Evolutionary conservation across 495 filamentous ascomycete species (phyloP).

Genomic region (Hypoxylon perforatum): DNA sequence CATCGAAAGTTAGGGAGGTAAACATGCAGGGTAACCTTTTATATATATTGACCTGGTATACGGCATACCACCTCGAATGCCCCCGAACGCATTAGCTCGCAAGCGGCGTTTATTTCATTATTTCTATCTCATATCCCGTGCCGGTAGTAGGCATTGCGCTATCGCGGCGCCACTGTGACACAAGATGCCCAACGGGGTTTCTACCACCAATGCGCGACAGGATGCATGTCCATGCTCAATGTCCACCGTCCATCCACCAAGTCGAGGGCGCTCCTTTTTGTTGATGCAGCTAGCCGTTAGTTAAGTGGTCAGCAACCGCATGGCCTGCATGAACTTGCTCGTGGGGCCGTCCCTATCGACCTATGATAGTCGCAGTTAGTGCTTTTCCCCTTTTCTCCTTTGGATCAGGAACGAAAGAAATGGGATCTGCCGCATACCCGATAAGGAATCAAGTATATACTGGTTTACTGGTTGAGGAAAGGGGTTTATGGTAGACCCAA

Average conservation of each 20-base stretch:
- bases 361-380: slow-evolving; percentile 24
- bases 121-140: slow-evolving; percentile 10
- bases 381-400: slow-evolving; percentile 25
- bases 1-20: too few species aligned
- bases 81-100: slow-evolving; percentile 2
- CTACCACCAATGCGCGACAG: neutral
- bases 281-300: slow-evolving; percentile 39
- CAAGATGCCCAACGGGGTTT: slow-evolving; percentile 15
- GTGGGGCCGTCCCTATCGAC: slow-evolving; percentile 27
- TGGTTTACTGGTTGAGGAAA: slow-evolving; percentile 30
- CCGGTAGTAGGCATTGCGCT: slow-evolving; percentile 13
- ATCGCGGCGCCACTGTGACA: slow-evolving; percentile 21
- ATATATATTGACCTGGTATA: slow-evolving; percentile 11
- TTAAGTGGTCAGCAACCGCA: slow-evolving; percentile 18
- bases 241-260: slow-evolving; percentile 5
- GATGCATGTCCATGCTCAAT: slow-evolving; percentile 13
- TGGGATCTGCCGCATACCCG: slow-evolving; percentile 26
- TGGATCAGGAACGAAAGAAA: slow-evolving; percentile 38
- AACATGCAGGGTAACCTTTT: slow-evolving; percentile 23
- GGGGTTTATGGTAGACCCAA: slow-evolving; percentile 17
- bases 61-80: neutral
- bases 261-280: slow-evolving; percentile 7
- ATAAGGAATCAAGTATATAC: slow-evolving; percentile 31
- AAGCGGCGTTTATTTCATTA: neutral
- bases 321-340: slow-evolving; percentile 40